Base-by-base conservation (phyloP, 2,329 filamentous ascomycete genomes). In the Aspergillus thermomutatus region DNA sequence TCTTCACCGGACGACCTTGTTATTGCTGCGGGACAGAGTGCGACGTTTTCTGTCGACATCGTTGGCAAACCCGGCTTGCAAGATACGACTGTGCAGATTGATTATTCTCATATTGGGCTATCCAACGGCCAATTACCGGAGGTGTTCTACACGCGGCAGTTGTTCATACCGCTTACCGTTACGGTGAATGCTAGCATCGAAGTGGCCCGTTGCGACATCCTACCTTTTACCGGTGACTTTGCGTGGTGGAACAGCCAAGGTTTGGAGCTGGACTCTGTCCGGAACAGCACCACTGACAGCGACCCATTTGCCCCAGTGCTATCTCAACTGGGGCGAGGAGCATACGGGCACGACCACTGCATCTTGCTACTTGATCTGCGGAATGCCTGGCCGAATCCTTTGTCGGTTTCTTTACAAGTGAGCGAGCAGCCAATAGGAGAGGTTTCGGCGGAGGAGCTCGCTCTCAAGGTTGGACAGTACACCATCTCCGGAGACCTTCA, bases 121-220 rank as follows among this genome's bases (percentile, higher is more conserved):
- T 79, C 86, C 4, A 80, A 81, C n/a, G 82, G 84, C 11, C 85
- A 92, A 55, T 77, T 92, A 1, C 81, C 83, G 25, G 86, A 88
- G 37, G 82, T 85, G 34, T 96, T 96, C 68, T 91, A 92, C 68
- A 96, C 92, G 0, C 84, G 92, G 41, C 90, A 94, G 69, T 82
- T 96, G 17, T 87, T 87, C 19, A 80, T 96, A 27, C 89, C 91
- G 14, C 78, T 97, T 56, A 90, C 88, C 0, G 84, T 97, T 17
- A 97, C 93, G 4, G 93, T 97, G 49, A 97, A 97, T 69, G 90
- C 92, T 3, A 94, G 91, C 67, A 82, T 97, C 26, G 91, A 97
- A 67, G 79, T 97, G 9, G 82, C 87, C 34, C 83, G 91, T 40
- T 86, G 92, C 62, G 92, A 97, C 67, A 81, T 95, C 19, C 74